Evolutionary conservation across 2,329 filamentous ascomycete genomes (phyloP), one percentile per base, ranked within the genome.

Genomic region (Ceratocystiopsis sp.): DNA sequence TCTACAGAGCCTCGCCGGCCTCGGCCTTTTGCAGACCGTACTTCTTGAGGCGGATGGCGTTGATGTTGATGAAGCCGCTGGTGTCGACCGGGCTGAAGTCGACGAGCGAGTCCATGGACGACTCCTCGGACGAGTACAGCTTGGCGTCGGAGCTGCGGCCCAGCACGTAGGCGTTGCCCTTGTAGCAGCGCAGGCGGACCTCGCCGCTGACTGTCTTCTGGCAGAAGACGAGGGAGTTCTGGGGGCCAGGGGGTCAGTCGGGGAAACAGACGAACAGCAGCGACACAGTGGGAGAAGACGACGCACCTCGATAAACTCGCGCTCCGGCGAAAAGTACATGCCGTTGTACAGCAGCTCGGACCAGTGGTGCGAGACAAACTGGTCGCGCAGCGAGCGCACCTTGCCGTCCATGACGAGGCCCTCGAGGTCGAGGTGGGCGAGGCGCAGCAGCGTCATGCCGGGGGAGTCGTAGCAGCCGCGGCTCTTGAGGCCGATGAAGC

Each of bases 391-490:
- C 48, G 66, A 64, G 48, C 71, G 69, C 35, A 78, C 68, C 53
- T 73, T 67, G 46, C 65, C 63, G 59, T 77, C 73, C 58, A 78
- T 61, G 46, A 71, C 66, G 15, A 61, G 52, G 46, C 57, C 58
- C 51, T 61, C 58, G 34, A 78, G 62, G 47, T 77, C 72, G 4
- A 62, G 42, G 46, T 66, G 62, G 17, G 62, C 63, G 17, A 60
- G 56, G 17, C 61, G 57, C 40, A 56, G 54, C 21, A 59, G 55
- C 43, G 57, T 58, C 48, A 78, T 61, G 45, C 66, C 73, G 2
- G 73, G 73, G 12, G 73, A 70, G 55, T 87, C 83, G 66, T 87
- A 87, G 68, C 82, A 87, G 54, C 83, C 83, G 54, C 83, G 75
- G 52, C 72, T 78, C 68, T 87, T 87, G 54, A 87, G 69, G 49